Base-by-base conservation (phyloP, 202 grass and related monocot genomes). In the Dendrocalamus latiflorus region DNA sequence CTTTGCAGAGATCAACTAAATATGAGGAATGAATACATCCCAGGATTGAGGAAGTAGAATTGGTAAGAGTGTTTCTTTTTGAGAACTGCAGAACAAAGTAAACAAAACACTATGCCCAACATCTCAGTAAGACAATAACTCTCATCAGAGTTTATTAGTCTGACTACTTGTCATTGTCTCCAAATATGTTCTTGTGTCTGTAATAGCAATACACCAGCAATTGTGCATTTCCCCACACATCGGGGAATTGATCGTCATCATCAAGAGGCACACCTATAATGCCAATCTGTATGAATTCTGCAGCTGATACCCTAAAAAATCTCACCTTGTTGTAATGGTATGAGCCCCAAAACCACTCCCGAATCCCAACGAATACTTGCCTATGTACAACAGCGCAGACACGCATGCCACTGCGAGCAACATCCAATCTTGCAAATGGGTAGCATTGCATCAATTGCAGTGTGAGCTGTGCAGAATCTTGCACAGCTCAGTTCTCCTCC, bases 401-500 rank as follows among this genome's bases (percentile, higher is more conserved):
- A 18, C 6, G 36, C 65, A 16, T 61, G 53, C 42, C 20, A 42
- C 33, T 50, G 75, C 45, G 15, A 55, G 57, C 57, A 66, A 15
- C 68, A 77, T 83, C 79, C 34, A 44, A 26, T 45, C 25, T 64
- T 34, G 65, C 72, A 25, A 34, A 63, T 4, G 22, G 50, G 49
- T 41, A 44, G 9, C 64, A 9, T 41, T 15, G 83, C 30, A 62
- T 51, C 60, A 21, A 61, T 72, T 22, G 13, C 17, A 37, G 49
- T 14, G 11, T 14, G 55, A 63, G 48, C 68, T 39, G 43, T 25
- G 69, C 8, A 18, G 49, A 44, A 69, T 56, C 65, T 10, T 37
- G 18, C 8, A 26, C 18, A 50, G 17, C 13, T 97, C 86, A 97
- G 68, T 95, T 91, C 63, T 97, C 91, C 91, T 93, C 91, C 77